Base-by-base conservation (phyloP, 257 asterid genomes). In the Dorcoceras hygrometricum region DNA sequence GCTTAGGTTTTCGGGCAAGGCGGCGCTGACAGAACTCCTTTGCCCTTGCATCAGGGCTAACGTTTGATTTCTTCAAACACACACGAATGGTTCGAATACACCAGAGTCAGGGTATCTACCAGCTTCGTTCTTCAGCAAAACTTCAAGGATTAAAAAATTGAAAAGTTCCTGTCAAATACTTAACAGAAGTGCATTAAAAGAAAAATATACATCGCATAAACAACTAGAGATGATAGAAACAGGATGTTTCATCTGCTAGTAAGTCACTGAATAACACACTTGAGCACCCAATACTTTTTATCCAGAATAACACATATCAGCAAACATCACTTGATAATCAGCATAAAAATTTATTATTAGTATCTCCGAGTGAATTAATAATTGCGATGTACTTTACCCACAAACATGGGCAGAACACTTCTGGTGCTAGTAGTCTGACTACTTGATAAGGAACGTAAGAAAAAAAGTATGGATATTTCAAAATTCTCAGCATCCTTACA, bases 41-140 rank as follows among this genome's bases (percentile, higher is more conserved):
- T 80, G 95, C 79, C 92, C 97, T 82, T 92, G 95, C 98, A 92
- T 92, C 75, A 68, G 79, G 83, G 81, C 81, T 75, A 59, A 23
- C 50, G 59, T 68, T 61, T 48, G 69, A 62, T 75, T 25, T 57
- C 56, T 66, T 69, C 76, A 77, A 67, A 74, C 24, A 26, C 66
- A 34, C 36, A 31, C 51, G 48, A 78, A 25, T 25, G 28, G 14
- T 72, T 50, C 27, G 56, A 18, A 56, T 32, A 54, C 39, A 61
- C 23, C 31, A 68, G 54, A 62, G 63, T 69, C 23, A 46, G 71
- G 63, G 60, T 65, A 62, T 36, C 70, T 12, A 5, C 54, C 57
- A 32, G 66, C 57, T 23, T 23, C 23, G 43, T 60, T 79, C 84
- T 63, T 73, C 80, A 72, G 78, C 54, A 66, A 69, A 71, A 67